phyloP scores from a whole-genome alignment of 148 eudicot genomes.

The Amaranthus cruentus region DNA sequence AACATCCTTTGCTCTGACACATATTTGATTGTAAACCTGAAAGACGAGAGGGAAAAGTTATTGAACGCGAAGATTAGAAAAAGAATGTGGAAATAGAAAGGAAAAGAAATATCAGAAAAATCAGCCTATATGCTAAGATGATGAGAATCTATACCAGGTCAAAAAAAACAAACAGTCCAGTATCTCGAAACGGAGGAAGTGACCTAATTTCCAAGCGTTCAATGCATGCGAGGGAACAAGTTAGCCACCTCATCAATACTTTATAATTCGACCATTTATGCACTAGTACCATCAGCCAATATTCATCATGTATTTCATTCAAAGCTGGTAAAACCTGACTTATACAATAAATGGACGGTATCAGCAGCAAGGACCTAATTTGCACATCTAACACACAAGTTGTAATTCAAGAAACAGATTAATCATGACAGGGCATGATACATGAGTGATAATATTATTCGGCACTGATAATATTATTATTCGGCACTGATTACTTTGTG shows the following conservation, averaged over 20 bases:
- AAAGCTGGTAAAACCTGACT: conserved; percentile 38
- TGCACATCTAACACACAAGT: neutral
- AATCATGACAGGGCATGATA: too few species aligned
- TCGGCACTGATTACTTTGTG: too few species aligned
- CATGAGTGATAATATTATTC: too few species aligned
- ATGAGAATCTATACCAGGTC: conserved; percentile 27
- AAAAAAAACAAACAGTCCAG: conserved; percentile 37
- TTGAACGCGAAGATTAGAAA: neutral
- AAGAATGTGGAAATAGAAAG: neutral
- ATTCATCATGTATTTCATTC: conserved; percentile 38
- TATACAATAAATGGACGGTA: neutral
- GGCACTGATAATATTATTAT: too few species aligned
- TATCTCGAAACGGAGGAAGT: conserved; percentile 30
- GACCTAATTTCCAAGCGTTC: conserved; percentile 33
- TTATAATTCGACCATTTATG: conserved; percentile 43
- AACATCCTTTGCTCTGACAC: conserved; percentile 50
- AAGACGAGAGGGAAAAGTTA: neutral
- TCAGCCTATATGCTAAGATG: neutral
- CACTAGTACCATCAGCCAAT: conserved; percentile 36
- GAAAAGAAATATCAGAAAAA: neutral
- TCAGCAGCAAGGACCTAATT: conserved; percentile 1
- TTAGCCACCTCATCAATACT: conserved; percentile 40
- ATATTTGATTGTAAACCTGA: conserved; percentile 51
- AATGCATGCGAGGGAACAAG: conserved; percentile 35
- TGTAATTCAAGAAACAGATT: neutral